Percentiles rank a stretch among this genome's conserved stretches.
These are phyloP conservation scores for Fusarium secorum DNA, from an alignment of 2,329 filamentous ascomycete genomes.

Conservation along the genomic window DNA sequence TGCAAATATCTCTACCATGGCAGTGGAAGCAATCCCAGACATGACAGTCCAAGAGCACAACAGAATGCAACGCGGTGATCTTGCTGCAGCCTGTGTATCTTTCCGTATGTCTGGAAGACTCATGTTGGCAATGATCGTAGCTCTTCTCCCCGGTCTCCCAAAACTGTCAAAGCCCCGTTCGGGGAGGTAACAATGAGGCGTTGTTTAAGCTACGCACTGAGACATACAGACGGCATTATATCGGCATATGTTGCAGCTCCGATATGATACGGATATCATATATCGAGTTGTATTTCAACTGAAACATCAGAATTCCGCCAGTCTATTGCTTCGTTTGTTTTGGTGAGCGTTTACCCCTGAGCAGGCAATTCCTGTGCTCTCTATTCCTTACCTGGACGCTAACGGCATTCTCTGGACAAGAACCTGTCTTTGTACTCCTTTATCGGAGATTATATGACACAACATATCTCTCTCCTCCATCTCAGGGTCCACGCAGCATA, in stretches of 20 bases:
- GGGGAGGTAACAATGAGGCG: slow-evolving; percentile 61
- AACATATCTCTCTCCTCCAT: slow-evolving; percentile 49
- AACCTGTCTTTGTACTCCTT: slow-evolving; percentile 28
- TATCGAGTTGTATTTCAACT: neutral
- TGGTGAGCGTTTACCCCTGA: neutral
- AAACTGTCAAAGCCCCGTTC: slow-evolving; percentile 58
- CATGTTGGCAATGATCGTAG: neutral
- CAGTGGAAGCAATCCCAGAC: neutral
- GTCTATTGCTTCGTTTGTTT: neutral
- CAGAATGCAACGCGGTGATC: slow-evolving; percentile 75
- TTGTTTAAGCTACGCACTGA: slow-evolving; percentile 63
- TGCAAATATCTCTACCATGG: neutral
- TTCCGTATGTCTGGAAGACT: slow-evolving; percentile 51
- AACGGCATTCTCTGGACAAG: no score
- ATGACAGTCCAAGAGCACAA: slow-evolving; percentile 53
- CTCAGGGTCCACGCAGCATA: slow-evolving; percentile 52
- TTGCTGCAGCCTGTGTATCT: slow-evolving; percentile 69
- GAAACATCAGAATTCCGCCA: neutral
- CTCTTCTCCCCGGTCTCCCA: slow-evolving; percentile 62
- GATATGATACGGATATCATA: neutral
- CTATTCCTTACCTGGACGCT: neutral
- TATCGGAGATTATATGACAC: slow-evolving; percentile 47
- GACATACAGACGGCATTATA: slow-evolving; percentile 19
- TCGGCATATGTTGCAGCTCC: neutral
- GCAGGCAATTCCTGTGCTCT: neutral